Evolutionary conservation across 495 filamentous ascomycete genomes (phyloP), one percentile per base, ranked within the genome.

Genomic region (Daldinia childiae): DNA sequence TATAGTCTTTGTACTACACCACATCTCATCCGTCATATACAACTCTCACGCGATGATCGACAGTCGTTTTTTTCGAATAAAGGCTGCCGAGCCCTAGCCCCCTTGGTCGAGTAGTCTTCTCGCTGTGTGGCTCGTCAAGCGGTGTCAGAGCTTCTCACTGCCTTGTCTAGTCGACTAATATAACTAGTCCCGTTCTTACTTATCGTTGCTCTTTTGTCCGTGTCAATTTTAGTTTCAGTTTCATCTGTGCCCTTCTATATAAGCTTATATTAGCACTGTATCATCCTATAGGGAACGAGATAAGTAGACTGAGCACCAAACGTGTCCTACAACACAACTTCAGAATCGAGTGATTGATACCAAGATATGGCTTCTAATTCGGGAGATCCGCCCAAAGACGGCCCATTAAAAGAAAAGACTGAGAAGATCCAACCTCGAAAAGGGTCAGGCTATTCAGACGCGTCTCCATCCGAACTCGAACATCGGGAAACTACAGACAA

Each of bases 391-490:
- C 69, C 59, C 8, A 51, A 39, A 17, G 73, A 58, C 4, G 71
- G 60, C 17, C 6, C 24, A 58, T 45, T 26, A 12, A 64, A 32
- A 19, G 72, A 74, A 56, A 75, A 71, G 43, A 36, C 50, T 14
- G 71, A 73, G 38, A 69, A 72, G 39, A 26, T 24, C 6, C 26
- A 14, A 1, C n/a, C 19, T 24, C 62, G 68, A 58, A 75, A 72
- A 60, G 68, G 55, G 60, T 75, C 72, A 6, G 61, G 68, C n/a
- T 21, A 59, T 38, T 75, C 69, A 12, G 66, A 75, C 2, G 50
- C 66, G 6, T 77, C 73, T 50, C 73, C 45, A 21, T 36, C 59
- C 29, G 72, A 74, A 58, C 26, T 76, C 15, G 74, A 76, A 62
- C 32, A 72, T 55, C 60, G 51, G 6, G 34, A 34, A 12, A 66